Conservation (phyloP, 768 basidiomycete species). For the Mrakia frigida region DNA sequence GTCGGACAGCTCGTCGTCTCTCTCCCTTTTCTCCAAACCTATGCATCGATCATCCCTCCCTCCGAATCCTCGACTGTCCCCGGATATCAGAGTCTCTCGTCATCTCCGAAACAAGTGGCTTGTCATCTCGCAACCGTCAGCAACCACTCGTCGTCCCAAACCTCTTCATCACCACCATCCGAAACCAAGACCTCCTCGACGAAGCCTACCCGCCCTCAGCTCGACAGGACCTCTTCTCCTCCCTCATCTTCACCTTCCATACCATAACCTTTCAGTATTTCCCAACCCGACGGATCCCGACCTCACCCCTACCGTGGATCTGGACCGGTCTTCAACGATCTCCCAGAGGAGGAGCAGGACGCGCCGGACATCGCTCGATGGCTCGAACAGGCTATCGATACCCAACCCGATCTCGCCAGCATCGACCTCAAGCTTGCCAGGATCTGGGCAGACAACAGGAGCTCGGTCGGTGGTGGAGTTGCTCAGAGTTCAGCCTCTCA, state of each 20-base stretch:
- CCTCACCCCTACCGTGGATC: too few species aligned
- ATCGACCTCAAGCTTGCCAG: too few species aligned
- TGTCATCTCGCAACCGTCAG: background rate
- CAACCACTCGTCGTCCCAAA: background rate
- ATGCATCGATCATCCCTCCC: background rate
- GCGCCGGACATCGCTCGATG: too few species aligned
- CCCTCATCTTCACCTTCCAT: background rate
- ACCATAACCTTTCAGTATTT: too few species aligned
- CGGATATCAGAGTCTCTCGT: accelerated
- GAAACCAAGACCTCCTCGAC: background rate
- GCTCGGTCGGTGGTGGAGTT: too few species aligned
- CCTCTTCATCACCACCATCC: background rate
- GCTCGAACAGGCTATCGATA: too few species aligned
- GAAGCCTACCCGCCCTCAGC: background rate
- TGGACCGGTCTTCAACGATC: too few species aligned
- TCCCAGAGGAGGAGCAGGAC: too few species aligned
- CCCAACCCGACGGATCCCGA: too few species aligned
- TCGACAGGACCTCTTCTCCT: background rate
- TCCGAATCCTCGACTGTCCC: background rate
- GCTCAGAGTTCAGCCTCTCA: too few species aligned
- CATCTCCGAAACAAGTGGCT: background rate
- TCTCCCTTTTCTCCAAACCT: background rate
- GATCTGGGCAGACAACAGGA: too few species aligned
- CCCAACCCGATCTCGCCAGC: too few species aligned
- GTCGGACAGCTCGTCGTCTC: background rate